phyloP scores from a whole-genome alignment of 2,329 filamentous ascomycete genomes.

The Penicillium sp. region DNA sequence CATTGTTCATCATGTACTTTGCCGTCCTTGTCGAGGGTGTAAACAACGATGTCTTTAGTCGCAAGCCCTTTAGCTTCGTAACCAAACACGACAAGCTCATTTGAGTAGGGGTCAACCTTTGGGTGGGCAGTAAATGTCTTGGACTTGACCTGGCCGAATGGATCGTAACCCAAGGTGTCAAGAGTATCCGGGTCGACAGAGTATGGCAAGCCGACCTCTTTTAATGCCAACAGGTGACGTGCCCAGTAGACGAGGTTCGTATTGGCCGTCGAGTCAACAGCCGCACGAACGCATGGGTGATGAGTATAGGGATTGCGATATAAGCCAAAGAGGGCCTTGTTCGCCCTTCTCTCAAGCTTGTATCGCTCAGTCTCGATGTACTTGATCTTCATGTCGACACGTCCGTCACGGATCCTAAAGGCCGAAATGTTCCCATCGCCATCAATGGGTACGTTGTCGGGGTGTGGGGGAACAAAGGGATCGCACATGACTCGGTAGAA shows the following conservation, averaged over 20 bases:
- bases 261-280: slow-evolving; percentile 22
- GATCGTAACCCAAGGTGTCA: neutral
- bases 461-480: neutral
- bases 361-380: neutral
- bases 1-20: neutral
- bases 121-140: neutral
- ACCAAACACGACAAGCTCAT: neutral
- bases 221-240: neutral
- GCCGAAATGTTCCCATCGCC: slow-evolving; percentile 1
- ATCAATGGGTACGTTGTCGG: neutral
- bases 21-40: neutral
- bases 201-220: neutral
- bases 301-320: slow-evolving; percentile 32
- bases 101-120: neutral
- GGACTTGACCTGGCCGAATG: neutral
- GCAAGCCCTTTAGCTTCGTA: neutral
- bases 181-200: neutral
- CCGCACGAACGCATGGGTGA: slow-evolving; percentile 27
- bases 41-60: neutral
- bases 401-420: neutral
- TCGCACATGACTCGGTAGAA: neutral
- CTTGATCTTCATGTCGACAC: neutral
- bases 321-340: neutral
- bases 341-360: neutral
- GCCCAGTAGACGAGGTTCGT: neutral